These are phyloP conservation scores for Colletotrichum sp. DNA, from an alignment of 2,329 filamentous ascomycete species.

Conservation along the genomic window DNA sequence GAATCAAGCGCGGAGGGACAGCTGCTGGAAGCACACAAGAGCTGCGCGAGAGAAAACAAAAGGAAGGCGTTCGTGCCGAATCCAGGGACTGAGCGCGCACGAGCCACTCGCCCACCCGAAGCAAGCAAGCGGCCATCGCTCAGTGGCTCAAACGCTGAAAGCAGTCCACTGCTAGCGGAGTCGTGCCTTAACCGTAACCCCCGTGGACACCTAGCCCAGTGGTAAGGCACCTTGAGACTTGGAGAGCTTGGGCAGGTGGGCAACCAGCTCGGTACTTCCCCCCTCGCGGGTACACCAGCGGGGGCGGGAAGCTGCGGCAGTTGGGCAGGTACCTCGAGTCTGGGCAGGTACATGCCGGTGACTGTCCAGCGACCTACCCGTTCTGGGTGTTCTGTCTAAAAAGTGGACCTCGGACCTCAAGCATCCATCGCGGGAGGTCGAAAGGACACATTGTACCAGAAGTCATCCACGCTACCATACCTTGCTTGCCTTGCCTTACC, in stretches of 20 bases:
- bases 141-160: conserved; percentile 8
- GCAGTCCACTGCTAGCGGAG: conserved; percentile 15
- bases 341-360: neutral
- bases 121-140: conserved; percentile 1
- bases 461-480: conserved; percentile 12
- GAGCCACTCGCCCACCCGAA: neutral
- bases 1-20: neutral
- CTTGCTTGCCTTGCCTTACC: neutral
- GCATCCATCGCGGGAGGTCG: conserved; percentile 20
- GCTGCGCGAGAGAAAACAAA: neutral
- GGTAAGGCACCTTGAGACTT: neutral
- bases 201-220: neutral
- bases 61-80: conserved; percentile 12
- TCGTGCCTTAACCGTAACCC: conserved; percentile 14
- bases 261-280: neutral
- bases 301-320: neutral
- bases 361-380: conserved; percentile 8
- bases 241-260: neutral
- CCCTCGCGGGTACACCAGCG: neutral
- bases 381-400: conserved; percentile 19
- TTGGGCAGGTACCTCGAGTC: neutral
- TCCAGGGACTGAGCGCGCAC: conserved; percentile 9
- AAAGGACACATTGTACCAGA: conserved; percentile 23
- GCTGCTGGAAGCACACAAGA: neutral
- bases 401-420: conserved; percentile 19